Base-by-base conservation (phyloP, 148 eudicot species). In the Fagopyrum homotropicum region DNA sequence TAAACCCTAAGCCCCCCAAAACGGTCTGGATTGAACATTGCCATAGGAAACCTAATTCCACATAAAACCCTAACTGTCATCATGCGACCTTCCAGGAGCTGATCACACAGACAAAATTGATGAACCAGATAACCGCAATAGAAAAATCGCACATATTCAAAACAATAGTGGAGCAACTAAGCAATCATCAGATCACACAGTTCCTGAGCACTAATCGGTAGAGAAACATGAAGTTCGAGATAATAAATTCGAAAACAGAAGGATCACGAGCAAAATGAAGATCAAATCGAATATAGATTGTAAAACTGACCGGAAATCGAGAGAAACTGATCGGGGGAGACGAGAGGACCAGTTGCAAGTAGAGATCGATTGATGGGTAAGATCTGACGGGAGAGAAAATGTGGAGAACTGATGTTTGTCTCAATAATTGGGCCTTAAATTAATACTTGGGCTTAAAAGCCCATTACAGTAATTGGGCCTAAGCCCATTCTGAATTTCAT, bases 301-400 rank as follows among this genome's bases (percentile, higher is more conserved):
- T 12, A 64, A 17, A 64, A 64, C 69, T 64, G 7, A 64, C 69
- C 69, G 45, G 69, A 64, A 64, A 11, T 64, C 45, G 6, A 11
- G 40, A 29, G 61, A 64, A 30, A 12, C 16, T 12, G 69, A 12
- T 64, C 69, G 69, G 45, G 29, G 29, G 69, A 59, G 64, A 59
- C 64, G 69, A 30, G 9, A 7, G 45, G 45, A 12, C 45, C 17
- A 19, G 40, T 30, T 46, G 45, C 45, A 49, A 2, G 52, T 8
- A 35, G 69, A 64, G 45, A n/a, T 64, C 45, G 46, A 6, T 63
- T 9, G 30, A 57, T 0, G 64, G 61, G 35, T 57, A 22, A 49
- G 68, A 60, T 60, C 68, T 60, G 68, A 60, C 10, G 43, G 40
- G 0, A 5, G 12, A 64, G 61, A 64, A 12, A 7, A 30, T 12